Percentiles rank a stretch among this genome's conserved stretches.
Evolutionary conservation across 805 yeast species (phyloP).

Genomic region (Saccharomyces eubayanus): DNA sequence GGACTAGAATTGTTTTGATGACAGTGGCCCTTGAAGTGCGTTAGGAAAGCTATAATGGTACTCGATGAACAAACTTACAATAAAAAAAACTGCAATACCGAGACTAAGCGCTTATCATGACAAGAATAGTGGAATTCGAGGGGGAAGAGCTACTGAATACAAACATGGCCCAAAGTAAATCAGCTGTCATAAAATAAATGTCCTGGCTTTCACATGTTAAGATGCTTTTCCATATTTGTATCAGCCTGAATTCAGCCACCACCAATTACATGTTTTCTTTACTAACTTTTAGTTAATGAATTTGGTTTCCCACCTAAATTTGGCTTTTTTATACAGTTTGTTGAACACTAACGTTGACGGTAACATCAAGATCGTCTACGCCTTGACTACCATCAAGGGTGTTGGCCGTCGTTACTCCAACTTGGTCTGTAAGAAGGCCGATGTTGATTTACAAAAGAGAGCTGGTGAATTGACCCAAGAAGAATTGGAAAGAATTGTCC

Average conservation of each 20-base stretch:
- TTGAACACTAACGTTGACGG: constrained; percentile 99
- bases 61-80: not conserved
- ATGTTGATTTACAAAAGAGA: constrained; percentile 95
- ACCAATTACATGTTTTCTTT: constrained; percentile 3
- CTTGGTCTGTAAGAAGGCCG: constrained; percentile 99
- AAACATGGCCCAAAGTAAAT: not conserved
- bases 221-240: not conserved
- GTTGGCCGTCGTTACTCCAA: constrained; percentile 99
- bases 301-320: not conserved
- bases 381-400: constrained; percentile 99
- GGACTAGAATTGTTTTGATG: not conserved
- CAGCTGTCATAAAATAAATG: not conserved
- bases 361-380: constrained; percentile 99
- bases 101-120: not conserved
- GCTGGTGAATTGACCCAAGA: constrained; percentile 99
- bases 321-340: constrained; percentile 50
- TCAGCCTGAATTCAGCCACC: not conserved
- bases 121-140: too few species aligned
- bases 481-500: constrained; percentile 99
- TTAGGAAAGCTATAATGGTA: not conserved
- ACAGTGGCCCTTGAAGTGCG: not conserved
- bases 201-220: not conserved
- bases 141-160: too few species aligned
- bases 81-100: not conserved
- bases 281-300: constrained; percentile 30